These are phyloP conservation scores for Trichophyton rubrum DNA, from an alignment of 2,329 filamentous ascomycete genomes.

Conservation along the genomic window DNA sequence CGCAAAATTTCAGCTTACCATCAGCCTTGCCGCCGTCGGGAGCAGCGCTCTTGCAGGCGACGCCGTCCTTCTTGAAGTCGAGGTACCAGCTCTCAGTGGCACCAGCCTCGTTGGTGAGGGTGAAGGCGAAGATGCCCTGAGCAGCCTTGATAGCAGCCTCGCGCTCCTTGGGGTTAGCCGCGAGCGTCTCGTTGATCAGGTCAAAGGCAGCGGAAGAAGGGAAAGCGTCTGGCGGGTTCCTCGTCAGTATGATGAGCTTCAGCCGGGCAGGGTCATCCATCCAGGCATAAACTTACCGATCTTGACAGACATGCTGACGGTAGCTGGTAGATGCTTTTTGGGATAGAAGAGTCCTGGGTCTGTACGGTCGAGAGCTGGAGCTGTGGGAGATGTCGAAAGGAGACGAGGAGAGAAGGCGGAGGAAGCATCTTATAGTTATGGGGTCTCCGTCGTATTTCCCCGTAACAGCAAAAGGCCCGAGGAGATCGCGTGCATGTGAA, in stretches of 20 bases:
- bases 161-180: conserved; percentile 56
- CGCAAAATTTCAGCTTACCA: conserved; percentile 39
- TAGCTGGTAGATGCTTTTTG: neutral
- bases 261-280: neutral
- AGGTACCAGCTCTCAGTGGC: conserved; percentile 84
- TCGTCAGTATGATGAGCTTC: neutral
- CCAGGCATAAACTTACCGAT: conserved; percentile 43
- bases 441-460: neutral
- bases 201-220: conserved; percentile 89
- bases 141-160: conserved; percentile 84
- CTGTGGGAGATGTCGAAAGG: neutral
- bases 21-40: conserved; percentile 64
- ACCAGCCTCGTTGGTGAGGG: conserved; percentile 73
- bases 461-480: neutral
- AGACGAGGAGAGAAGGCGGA: neutral
- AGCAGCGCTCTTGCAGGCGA: conserved; percentile 61
- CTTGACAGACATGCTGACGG: conserved; percentile 55
- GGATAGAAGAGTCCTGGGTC: too few species aligned
- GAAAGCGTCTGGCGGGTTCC: conserved; percentile 37
- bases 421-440: neutral
- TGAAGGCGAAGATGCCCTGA: conserved; percentile 80
- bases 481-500: conserved; percentile 21
- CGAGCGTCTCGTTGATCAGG: conserved; percentile 61
- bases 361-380: neutral
- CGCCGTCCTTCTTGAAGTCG: conserved; percentile 82